Conservation (phyloP, 2,329 filamentous ascomycete species). For the Aspergillus sp. region DNA sequence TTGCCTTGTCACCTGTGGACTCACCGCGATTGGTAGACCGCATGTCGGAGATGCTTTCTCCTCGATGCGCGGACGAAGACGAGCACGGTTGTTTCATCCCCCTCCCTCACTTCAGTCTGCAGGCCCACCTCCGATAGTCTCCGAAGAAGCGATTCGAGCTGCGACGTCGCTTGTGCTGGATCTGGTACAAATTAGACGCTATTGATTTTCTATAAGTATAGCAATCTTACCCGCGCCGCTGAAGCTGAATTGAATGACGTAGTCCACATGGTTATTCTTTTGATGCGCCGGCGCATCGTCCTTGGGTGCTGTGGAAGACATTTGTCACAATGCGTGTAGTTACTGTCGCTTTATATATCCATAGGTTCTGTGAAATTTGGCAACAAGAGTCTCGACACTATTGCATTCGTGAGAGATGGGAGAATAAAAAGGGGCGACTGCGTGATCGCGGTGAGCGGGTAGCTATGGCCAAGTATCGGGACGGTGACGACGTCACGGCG, state of each 20-base stretch:
- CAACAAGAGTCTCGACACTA: background rate
- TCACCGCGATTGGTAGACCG: constrained; percentile 78
- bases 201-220: background rate
- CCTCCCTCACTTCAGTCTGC: constrained; percentile 81
- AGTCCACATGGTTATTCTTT: constrained; percentile 73
- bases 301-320: constrained; percentile 29
- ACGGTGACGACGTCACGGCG: constrained; percentile 3
- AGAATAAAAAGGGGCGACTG: background rate
- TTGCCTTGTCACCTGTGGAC: background rate
- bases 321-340: constrained; percentile 8
- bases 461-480: background rate
- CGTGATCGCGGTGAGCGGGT: background rate
- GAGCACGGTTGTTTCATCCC: constrained; percentile 72
- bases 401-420: background rate
- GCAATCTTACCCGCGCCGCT: constrained; percentile 59
- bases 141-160: constrained; percentile 77
- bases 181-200: constrained; percentile 48
- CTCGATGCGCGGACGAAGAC: constrained; percentile 76
- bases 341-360: background rate
- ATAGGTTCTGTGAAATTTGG: background rate
- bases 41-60: constrained; percentile 72
- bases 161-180: constrained; percentile 66
- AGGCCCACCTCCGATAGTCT: constrained; percentile 76
- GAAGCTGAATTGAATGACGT: constrained; percentile 80
- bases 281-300: constrained; percentile 10